Evolutionary conservation across 768 basidiomycete species (phyloP).

Genomic region (Coprinellus micaceus): DNA sequence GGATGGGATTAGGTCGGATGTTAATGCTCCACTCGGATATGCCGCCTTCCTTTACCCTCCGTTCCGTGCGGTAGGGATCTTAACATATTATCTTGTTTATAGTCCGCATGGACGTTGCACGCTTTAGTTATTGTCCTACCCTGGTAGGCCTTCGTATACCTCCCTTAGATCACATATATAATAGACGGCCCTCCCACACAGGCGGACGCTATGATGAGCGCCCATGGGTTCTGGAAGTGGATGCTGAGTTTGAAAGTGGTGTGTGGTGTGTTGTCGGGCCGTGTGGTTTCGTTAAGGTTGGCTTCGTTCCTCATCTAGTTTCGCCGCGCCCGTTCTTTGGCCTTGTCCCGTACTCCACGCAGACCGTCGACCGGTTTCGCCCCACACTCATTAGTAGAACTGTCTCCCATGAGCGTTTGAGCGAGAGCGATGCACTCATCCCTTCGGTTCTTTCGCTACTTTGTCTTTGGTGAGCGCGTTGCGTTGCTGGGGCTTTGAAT

Average conservation of each 20-base stretch:
- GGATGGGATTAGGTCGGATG: no score
- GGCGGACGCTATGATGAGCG: background rate
- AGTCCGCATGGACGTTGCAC: no score
- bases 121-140: no score
- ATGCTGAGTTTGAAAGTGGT: slow-evolving; percentile 9
- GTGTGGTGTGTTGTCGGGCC: background rate
- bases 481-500: background rate
- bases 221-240: background rate
- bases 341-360: slow-evolving; percentile 8
- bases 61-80: no score
- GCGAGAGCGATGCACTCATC: slow-evolving; percentile 13
- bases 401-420: slow-evolving; percentile 2
- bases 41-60: no score
- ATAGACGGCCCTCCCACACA: no score
- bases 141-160: no score
- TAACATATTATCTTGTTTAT: no score
- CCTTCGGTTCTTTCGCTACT: slow-evolving; percentile 52
- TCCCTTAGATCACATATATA: background rate
- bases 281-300: background rate
- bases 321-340: background rate
- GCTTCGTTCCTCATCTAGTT: background rate
- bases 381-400: slow-evolving; percentile 26
- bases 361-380: slow-evolving; percentile 30
- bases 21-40: no score
- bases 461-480: slow-evolving; percentile 59